phyloP scores from a whole-genome alignment of 345 rosid genomes.

The Raphanus raphanistrum region DNA sequence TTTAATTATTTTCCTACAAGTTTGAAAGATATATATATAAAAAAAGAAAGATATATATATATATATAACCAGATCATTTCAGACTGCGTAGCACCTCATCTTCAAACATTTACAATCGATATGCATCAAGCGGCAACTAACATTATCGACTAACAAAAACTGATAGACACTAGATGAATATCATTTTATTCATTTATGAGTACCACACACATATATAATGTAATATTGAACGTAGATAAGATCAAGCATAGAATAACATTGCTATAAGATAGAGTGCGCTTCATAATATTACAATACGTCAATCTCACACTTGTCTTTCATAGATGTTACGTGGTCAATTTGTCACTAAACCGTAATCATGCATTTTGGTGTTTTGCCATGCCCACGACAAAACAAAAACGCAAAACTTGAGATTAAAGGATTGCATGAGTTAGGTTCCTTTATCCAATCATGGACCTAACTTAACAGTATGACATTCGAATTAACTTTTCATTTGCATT shows the following conservation, averaged over 20 bases:
- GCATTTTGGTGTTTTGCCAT: constrained; percentile 28
- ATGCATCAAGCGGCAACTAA: not conserved
- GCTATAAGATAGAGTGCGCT: not conserved
- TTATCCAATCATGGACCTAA: constrained; percentile 36
- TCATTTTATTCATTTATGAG: not conserved
- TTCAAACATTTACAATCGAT: not conserved
- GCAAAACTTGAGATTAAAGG: constrained; percentile 34
- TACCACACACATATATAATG: not conserved
- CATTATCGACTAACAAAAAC: not conserved
- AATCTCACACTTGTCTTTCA: constrained; percentile 29
- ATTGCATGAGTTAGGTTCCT: constrained; percentile 43
- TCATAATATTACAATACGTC: constrained; percentile 16
- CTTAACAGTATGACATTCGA: constrained; percentile 39
- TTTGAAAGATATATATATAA: not conserved
- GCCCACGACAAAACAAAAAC: constrained; percentile 17
- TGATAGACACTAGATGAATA: not conserved
- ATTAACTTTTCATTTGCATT: constrained; percentile 29
- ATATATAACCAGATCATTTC: not conserved
- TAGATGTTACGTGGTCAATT: constrained; percentile 39
- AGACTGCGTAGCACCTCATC: not conserved
- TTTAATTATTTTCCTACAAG: not conserved
- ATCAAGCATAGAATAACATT: not conserved
- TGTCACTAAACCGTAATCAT: constrained; percentile 30
- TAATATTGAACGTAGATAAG: not conserved
- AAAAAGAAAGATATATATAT: no score